Base-by-base conservation (phyloP, 148 eudicot genomes). In the Persicaria tinctoria region DNA sequence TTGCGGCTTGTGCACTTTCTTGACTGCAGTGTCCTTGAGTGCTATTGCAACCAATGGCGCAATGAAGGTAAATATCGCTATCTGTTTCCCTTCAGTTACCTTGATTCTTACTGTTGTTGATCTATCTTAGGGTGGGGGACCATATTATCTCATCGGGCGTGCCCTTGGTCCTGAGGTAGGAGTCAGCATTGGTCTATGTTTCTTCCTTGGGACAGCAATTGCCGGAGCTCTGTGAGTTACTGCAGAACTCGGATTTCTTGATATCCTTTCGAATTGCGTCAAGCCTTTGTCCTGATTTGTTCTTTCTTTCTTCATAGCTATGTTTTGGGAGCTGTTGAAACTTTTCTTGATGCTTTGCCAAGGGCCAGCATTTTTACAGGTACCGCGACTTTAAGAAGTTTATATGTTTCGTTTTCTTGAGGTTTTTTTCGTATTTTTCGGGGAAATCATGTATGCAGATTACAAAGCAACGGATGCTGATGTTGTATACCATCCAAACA, bases 151-250 rank as follows among this genome's bases (percentile, higher is more conserved):
- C 82, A 92, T 96, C 76, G 99, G 99, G 56, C 97, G 97, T 83
- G 97, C 99, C 70, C 86, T 96, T 86, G 99, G 99, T 77, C 99
- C 99, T 23, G 97, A 96, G 79, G 99, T 96, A 84, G 99, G 97
- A 80, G 99, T 96, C 72, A 96, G 97, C 93, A 96, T 96, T 51
- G 99, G 99, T 68, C 83, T 92, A 38, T 96, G 99, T 77, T 96
- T 96, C 86, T 96, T 96, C 83, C 94, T 96, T 46, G 97, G 99
- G 75, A 96, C 91, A 81, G 99, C 99, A 27, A 91, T 96, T 38
- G 97, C 97, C 80, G 99, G 97, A 80, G 85, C 99, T 80, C 89
- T 96, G 99, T 96, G 87, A 92, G 99, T 89, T 32, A 32, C 41
- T 32, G 41, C 41, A 32, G 0, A 2, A 32, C 41, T 50, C 12